Evolutionary conservation across 2,329 filamentous ascomycete species (phyloP).

Genomic region (Kalmusia sp.): DNA sequence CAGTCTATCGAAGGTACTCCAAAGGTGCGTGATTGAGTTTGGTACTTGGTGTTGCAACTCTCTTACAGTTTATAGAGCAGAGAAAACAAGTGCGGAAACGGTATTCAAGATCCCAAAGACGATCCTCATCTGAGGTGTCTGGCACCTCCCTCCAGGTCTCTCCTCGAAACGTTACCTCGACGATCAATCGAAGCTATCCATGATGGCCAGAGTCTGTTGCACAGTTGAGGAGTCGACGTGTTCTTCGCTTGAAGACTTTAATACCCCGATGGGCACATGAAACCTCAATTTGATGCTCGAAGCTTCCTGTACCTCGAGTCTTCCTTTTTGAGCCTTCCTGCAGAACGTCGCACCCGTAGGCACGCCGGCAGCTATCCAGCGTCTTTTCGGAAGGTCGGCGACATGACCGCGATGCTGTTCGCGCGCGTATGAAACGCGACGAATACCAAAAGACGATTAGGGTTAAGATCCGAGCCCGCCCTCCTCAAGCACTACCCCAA

Average conservation of each 20-base stretch:
- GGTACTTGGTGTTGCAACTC: slow-evolving; percentile 47
- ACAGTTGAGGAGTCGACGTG: slow-evolving; percentile 79
- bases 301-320: slow-evolving; percentile 56
- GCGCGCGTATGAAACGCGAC: slow-evolving; percentile 56
- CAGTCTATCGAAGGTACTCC: slow-evolving; percentile 38
- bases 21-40: slow-evolving; percentile 32
- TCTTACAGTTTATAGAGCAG: slow-evolving; percentile 19
- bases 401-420: slow-evolving; percentile 58
- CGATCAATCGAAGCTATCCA: slow-evolving; percentile 62
- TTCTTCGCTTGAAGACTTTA: slow-evolving; percentile 77
- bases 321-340: slow-evolving; percentile 47
- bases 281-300: slow-evolving; percentile 59
- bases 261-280: slow-evolving; percentile 74
- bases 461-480: slow-evolving; percentile 93
- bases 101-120: slow-evolving; percentile 59
- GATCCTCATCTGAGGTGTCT: slow-evolving; percentile 55
- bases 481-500: slow-evolving; percentile 55
- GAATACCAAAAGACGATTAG: slow-evolving; percentile 80
- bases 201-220: slow-evolving; percentile 72
- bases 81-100: slow-evolving; percentile 18
- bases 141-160: slow-evolving; percentile 59
- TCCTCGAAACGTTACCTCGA: slow-evolving; percentile 49
- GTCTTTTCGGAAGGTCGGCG: slow-evolving; percentile 74
- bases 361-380: slow-evolving; percentile 28
- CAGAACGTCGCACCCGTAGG: slow-evolving; percentile 24